Base-by-base conservation (phyloP, 139 green algal genomes). In the Monoraphidium neglectum region DNA sequence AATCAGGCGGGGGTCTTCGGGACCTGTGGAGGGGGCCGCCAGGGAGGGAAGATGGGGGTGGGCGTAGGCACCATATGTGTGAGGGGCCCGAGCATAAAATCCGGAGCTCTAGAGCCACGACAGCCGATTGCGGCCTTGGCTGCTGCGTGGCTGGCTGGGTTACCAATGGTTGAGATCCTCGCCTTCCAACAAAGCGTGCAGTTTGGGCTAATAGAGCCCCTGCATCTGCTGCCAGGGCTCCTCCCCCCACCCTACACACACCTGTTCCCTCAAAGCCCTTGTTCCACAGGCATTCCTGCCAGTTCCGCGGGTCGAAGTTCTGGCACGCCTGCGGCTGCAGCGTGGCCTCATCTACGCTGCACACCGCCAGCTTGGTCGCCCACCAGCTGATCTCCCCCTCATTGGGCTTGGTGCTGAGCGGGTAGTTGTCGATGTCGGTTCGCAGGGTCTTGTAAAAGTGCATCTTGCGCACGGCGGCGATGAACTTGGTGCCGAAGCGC, bases 401-500 rank as follows among this genome's bases (percentile, higher is more conserved):
- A 37, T 75, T 54, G 72, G 54, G 63, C 49, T 79, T 79, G 30
- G 33, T 67, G 4, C 61, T 73, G 6, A 79, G 40, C 5, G 75
- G 75, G 66, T 80, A 80, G 53, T 37, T 37, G 3, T 70, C 75
- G 23, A 75, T 57, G 1, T 32, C 21, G 32, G 53, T 62, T 16
- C 75, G 75, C 30, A 70, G 38, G 2, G 75, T 80, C 53, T 80
- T 80, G 75, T 70, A 80, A 38, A 80, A 80, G 38, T 80, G 54
- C 75, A 80, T 80, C 54, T 80, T 80, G n/a, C 75, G 65, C 65
- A 80, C 75, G 30, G 75, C 75, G 53, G 72, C 24, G 4, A 80
- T 16, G 18, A 80, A 69, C 16, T 36, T n/a, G 5, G 36, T 51
- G 37, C 75, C 75, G 51, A 57, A 80, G 3, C 75, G 68, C 23